Base-by-base conservation (phyloP, 176 grass and related monocot genomes). In the Oryza punctata region DNA sequence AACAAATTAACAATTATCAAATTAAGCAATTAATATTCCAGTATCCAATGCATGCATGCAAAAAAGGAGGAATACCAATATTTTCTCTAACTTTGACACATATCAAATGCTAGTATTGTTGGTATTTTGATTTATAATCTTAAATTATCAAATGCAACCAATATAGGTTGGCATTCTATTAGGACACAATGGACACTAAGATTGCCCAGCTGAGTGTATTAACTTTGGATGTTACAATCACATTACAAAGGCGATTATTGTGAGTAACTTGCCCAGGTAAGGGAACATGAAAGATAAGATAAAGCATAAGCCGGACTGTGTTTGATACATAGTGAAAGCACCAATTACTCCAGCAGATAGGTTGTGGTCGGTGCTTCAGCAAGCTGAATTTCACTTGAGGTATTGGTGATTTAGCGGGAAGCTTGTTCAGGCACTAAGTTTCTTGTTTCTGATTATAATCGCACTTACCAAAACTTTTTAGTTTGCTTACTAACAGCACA, bases 31-130 rank as follows among this genome's bases (percentile, higher is more conserved):
- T 3, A 65, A 27, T 38, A 74, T 67, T 47, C 37, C 1, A 19
- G 26, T 46, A 73, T 24, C 38, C 12, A 24, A 33, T 38, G 21
- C 45, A 65, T 16, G 70, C 27, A 10, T 73, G 37, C 40, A 10
- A 12, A 41, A 38, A 41, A 41, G 26, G 40, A 82, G 69, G 37
- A 82, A 73, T 73, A 6, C 8, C 37, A 30, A 82, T 57, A 73
- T 47, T 70, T 7, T 13, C 3, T 43, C 43, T 25, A 26, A 12
- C 38, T 82, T 63, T 8, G 40, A 65, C 30, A 71, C 11, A 46
- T 65, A 82, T 45, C 45, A 32, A 83, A 82, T 54, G 29, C 72
- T 75, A 74, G 15, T 45, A 61, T 9, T 54, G 27, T 32, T 52
- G 27, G 25, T 26, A 54, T 63, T 74, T 44, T 74, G n/a, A 64